Percentiles rank a stretch among this genome's conserved stretches.
phyloP scores from a whole-genome alignment of 768 basidiomycete species.

The Mrakia gelida region DNA sequence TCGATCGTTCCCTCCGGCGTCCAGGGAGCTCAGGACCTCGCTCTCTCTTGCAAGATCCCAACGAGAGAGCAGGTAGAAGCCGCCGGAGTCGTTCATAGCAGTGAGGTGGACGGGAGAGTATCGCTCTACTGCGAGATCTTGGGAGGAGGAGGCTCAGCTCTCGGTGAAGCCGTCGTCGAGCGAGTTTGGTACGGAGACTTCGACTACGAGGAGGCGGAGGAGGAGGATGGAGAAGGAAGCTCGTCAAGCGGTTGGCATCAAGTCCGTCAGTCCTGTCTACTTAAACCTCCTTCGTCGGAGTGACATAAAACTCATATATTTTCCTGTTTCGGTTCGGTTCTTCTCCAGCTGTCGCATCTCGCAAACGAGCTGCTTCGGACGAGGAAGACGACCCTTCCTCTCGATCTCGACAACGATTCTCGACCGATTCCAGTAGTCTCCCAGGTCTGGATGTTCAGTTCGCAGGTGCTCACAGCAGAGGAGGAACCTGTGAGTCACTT shows the following conservation, averaged over 20 bases:
- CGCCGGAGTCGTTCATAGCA: not conserved
- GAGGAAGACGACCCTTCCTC: not conserved
- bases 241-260: not conserved
- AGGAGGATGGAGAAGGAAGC: not conserved
- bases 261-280: not conserved
- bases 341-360: not conserved
- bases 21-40: slow-evolving; percentile 24
- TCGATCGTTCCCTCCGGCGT: not conserved
- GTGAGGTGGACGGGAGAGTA: not conserved
- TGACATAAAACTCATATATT: not conserved
- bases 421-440: not conserved
- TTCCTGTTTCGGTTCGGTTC: not conserved
- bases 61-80: not conserved
- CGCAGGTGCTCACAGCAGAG: not conserved
- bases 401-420: not conserved
- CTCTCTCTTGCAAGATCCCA: slow-evolving; percentile 27
- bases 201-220: not conserved
- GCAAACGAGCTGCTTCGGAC: not conserved
- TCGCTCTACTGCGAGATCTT: slow-evolving; percentile 27
- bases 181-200: slow-evolving; percentile 30
- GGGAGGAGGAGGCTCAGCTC: not conserved
- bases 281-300: no score
- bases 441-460: not conserved
- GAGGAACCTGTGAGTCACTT: not conserved
- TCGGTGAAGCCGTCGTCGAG: slow-evolving; percentile 11